Base-by-base conservation (phyloP, 176 grass and related monocot species). In the Phoenix roebelenii region DNA sequence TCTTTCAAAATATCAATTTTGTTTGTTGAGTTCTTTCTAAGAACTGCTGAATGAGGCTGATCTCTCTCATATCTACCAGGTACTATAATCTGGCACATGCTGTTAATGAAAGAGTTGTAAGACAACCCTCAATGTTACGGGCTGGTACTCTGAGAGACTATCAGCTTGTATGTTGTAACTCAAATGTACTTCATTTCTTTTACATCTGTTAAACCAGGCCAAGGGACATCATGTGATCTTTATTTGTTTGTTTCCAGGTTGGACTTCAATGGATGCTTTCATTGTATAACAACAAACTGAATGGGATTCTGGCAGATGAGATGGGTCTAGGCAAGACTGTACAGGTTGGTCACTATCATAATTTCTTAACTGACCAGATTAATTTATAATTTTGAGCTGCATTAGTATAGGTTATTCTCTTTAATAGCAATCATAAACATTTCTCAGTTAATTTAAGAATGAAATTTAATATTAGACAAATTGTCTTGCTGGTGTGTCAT, bases 281-380 rank as follows among this genome's bases (percentile, higher is more conserved):
- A 24, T 74, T 98, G 73, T 98, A 98, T 69, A 98, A 98, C 70
- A 98, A 98, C 66, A 98, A 98, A 64, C 66, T 98, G 79, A 98
- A 98, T 68, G 94, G 94, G 57, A 98, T 98, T 79, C 89, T 98
- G 70, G 94, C 94, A 68, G 94, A 98, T 81, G 94, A 98, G 84
- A 98, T 98, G 94, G 94, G 94, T 79, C 94, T 98, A 60, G 94
- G 94, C 64, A 98, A 98, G 82, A 98, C 94, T 71, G 88, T 98
- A 52, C 94, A 98, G 84, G 94, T 92, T 35, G 51, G 6, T 71
- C 55, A 54, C 15, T 81, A 62, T 61, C 51, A 39, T 39, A 39
- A 39, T 39, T 39, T 39, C 35, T 12, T 39, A 39, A 39, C 35
- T 10, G 35, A 39, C 35, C 1, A 10, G 9, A 39, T 39, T 39